Evolutionary conservation across 371 early-diverging fungal species (phyloP), one percentile per base, ranked within the genome.

Genomic region (Syncephalastrum contaminatum): DNA sequence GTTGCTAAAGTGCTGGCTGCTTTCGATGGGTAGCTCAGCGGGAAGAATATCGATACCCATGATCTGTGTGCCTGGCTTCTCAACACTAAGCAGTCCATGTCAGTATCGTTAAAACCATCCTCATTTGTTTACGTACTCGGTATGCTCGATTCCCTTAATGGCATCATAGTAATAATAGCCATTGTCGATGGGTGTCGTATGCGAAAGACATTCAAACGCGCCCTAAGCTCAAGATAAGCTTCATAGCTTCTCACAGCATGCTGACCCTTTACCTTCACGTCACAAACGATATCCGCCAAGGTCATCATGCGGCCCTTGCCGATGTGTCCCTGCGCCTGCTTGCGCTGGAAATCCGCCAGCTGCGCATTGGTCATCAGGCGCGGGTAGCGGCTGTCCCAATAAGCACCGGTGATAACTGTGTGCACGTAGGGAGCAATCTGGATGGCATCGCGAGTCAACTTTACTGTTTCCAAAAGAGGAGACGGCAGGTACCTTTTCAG

Each of bases 21-120:
- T 91, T 67, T 97, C 98, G 16, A 91, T 62, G 6, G 98, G 97
- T 50, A 98, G 75, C 69, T 98, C 97, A 1, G 97, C 92, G 4
- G 98, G 98, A 39, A 98, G 73, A 58, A 94, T 98, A 66, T 98
- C 98, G 24, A 98, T 90, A 4, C 96, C 93, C 89, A 96, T 92
- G 63, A 97, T 88, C 68, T 94, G 94, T 20, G 94, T 84, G 21
- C 98, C 98, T 7, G 79, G 67, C 7, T 81, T 87, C 62, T 90
- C 92, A 15, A 87, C 78, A 60, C 88, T 86, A 59, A 16, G 15
- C 49, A n/a, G 5, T 14, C 24, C 24, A 30, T 3, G 20, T 30
- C 13, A 45, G 20, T 14, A 49, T n/a, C 25, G 12, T 43, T 24
- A 24, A 10, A 53, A 16, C 36, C 42, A 12, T 10, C 2, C 10